Base-by-base conservation (phyloP, 2,329 filamentous ascomycete genomes). In the Lasiodiplodia gonubiensis region DNA sequence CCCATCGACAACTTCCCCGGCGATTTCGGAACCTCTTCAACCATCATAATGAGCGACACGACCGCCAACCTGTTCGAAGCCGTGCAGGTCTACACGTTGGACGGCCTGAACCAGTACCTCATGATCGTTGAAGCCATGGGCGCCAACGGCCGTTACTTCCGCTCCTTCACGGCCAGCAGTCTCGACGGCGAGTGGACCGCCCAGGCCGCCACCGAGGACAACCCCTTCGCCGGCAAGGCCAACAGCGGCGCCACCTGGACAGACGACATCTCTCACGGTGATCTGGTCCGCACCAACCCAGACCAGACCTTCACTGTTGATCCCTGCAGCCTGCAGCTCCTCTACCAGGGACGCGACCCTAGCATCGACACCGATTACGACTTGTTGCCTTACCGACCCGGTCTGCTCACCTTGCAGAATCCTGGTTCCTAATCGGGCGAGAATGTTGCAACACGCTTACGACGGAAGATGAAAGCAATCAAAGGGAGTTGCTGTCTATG, bases 101-200 rank as follows among this genome's bases (percentile, higher is more conserved):
- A 82, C 37, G 86, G 85, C 33, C 80, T 84, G 71, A 81, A 80
- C 70, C 77, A 84, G 70, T 90, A 90, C 76, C 84, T 90, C 67
- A 90, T 90, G 86, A 84, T 90, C n/a, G 87, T 90, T 39, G 89
- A 91, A 76, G 81, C 86, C 0, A 85, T 86, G 52, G 88, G 88
- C 0, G 46, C 76, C 0, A 77, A 82, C 37, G 88, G 88, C 0
- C 83, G 89, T 2, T 91, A 86, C 77, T 90, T 90, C 84, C 87
- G 88, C 67, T 89, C 87, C 0, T 90, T 88, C 80, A 90, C 87
- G 0, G 85, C 89, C 16, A 83, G 79, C 52, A 85, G 80, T 71
- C 81, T 90, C 10, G 73, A 75, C 46, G 89, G 88, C 10, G 63
- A 75, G 4, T 91, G 88, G 88, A 88, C 86, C 0, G 70, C 83